A percentile compares a stretch with the other conserved stretches of the same genome.
Evolutionary conservation across 305 asterid species (phyloP).

Genomic region (Lippia alba): DNA sequence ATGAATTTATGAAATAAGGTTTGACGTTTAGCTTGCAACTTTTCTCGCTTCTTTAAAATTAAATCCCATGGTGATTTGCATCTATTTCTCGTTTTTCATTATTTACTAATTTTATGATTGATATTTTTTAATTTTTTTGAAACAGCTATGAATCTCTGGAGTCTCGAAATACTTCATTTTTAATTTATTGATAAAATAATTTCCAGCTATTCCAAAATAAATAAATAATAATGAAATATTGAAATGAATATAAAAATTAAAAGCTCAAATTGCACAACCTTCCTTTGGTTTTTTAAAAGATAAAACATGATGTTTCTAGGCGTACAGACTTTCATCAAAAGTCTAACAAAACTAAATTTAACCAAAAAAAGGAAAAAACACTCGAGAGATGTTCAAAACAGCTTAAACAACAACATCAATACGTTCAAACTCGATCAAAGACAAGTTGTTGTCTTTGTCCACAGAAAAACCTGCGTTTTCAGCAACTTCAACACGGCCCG

Average conservation of each 20-base stretch:
- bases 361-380: neutral
- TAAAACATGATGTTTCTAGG: slow-evolving; percentile 1
- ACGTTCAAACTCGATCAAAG: slow-evolving; percentile 75
- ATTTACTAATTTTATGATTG: no score
- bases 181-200: no score
- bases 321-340: slow-evolving; percentile 29
- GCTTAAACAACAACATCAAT: slow-evolving; percentile 58
- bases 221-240: slow-evolving; percentile 17
- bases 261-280: slow-evolving; percentile 3
- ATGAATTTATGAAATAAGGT: neutral
- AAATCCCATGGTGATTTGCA: no score
- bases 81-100: no score
- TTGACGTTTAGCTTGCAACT: no score
- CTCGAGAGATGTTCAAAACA: neutral
- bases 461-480: slow-evolving; percentile 54
- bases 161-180: no score
- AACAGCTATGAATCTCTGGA: no score
- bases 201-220: no score
- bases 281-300: slow-evolving; percentile 1
- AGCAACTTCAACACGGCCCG: slow-evolving; percentile 64
- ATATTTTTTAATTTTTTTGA: no score
- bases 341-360: slow-evolving; percentile 27
- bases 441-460: slow-evolving; percentile 61
- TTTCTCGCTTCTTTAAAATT: no score
- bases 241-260: slow-evolving; percentile 9